These are phyloP conservation scores for Aspergillus novoparasiticus DNA, from an alignment of 2,329 filamentous ascomycete genomes.

Conservation along the genomic window DNA sequence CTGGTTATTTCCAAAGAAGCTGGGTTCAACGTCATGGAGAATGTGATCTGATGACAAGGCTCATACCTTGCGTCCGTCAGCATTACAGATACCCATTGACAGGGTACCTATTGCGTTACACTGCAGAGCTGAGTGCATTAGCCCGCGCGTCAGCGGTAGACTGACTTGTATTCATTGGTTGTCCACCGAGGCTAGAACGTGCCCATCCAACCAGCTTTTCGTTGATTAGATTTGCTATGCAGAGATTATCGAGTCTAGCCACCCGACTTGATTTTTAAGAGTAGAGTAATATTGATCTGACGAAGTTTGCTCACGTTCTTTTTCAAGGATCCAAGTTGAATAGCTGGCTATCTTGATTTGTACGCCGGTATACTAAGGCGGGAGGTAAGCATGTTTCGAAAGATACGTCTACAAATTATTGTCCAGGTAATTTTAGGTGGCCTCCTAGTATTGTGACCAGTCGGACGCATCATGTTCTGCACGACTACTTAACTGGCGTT, in stretches of 20 bases:
- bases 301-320: too few relatives aligned
- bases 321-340: too few relatives aligned
- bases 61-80: background rate
- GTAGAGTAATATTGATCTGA: too few relatives aligned
- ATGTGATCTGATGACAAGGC: background rate
- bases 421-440: too few relatives aligned
- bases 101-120: background rate
- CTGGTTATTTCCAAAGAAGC: background rate
- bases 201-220: background rate
- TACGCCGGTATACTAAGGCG: too few relatives aligned
- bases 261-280: too few relatives aligned
- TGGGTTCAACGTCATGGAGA: background rate
- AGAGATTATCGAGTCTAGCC: too few relatives aligned
- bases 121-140: background rate
- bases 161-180: background rate
- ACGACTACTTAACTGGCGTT: background rate
- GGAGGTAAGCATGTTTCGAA: too few relatives aligned
- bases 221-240: background rate
- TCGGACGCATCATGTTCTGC: background rate
- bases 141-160: too few relatives aligned
- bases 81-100: background rate
- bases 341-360: too few relatives aligned
- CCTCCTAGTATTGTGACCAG: too few relatives aligned
- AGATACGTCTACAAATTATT: too few relatives aligned
- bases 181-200: background rate